Percentiles rank a stretch among this genome's conserved stretches.
Evolutionary conservation across 2,329 filamentous ascomycete species (phyloP).

Genomic region (Sclerotinia borealis): DNA sequence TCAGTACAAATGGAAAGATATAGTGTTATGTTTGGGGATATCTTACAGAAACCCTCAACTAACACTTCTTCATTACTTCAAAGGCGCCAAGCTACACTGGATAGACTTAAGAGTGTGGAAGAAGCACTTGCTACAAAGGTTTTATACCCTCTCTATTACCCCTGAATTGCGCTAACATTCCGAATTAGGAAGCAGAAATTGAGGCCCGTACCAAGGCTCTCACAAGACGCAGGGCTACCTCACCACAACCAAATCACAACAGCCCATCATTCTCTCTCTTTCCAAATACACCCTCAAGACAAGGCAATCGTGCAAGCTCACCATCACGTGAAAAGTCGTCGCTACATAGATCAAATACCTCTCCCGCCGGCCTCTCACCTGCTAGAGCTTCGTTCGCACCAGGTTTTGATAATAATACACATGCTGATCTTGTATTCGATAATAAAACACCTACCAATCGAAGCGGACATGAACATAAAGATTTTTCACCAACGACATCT

Average conservation of each 20-base stretch:
- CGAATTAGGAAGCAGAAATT: constrained; percentile 35
- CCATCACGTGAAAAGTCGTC: constrained; percentile 8
- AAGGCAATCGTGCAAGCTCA: constrained; percentile 15
- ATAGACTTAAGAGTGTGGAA: constrained; percentile 50
- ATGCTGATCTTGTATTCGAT: constrained; percentile 18
- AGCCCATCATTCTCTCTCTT: constrained; percentile 43
- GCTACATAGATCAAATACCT: constrained; percentile 47
- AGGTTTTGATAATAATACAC: constrained; percentile 18
- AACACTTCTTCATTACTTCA: constrained; percentile 39
- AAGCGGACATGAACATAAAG: neutral
- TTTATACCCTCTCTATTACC: constrained; percentile 13
- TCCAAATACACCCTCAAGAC: constrained; percentile 24
- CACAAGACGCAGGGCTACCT: constrained; percentile 42
- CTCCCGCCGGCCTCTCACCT: constrained; percentile 46
- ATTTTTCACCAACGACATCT: neutral
- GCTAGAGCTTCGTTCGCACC: constrained; percentile 32
- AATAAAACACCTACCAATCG: neutral
- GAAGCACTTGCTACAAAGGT: constrained; percentile 38
- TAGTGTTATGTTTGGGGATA: constrained; percentile 83
- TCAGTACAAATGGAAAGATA: constrained; percentile 78
- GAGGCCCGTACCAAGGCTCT: constrained; percentile 21
- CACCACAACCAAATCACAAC: constrained; percentile 39
- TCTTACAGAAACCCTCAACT: constrained; percentile 46
- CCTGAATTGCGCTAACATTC: constrained; percentile 18
- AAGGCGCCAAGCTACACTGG: constrained; percentile 53